A percentile compares a stretch with the other conserved stretches of the same genome.
These are phyloP conservation scores for Candida patagonica DNA, from an alignment of 805 yeast genomes.

Conservation along the genomic window DNA sequence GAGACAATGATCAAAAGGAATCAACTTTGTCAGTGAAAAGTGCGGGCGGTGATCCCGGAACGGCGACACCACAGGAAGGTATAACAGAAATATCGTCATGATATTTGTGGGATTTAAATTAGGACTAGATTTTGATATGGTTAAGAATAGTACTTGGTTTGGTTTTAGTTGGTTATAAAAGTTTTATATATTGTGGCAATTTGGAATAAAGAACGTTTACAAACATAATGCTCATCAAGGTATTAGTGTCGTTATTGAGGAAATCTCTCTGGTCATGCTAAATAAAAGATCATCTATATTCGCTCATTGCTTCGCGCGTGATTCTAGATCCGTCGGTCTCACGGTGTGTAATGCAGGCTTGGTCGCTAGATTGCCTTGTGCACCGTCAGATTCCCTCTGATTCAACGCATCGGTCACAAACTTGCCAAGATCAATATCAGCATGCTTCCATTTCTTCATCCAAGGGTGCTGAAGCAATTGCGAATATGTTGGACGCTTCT, in stretches of 20 bases:
- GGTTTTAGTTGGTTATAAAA: too few species aligned
- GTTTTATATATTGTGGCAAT: too few species aligned
- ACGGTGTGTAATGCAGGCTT: constrained; percentile 2
- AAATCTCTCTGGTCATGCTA: not conserved
- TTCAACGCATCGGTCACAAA: constrained; percentile 25
- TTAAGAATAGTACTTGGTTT: too few species aligned
- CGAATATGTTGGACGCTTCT: constrained; percentile 70
- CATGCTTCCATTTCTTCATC: constrained; percentile 42
- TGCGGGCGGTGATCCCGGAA: not conserved
- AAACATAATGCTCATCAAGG: too few species aligned
- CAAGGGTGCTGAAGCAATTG: constrained; percentile 75
- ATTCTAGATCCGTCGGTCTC: constrained; percentile 2
- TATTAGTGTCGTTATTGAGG: not conserved
- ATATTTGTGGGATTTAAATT: too few species aligned
- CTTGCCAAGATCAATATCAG: constrained; percentile 32
- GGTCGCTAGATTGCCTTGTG: too few species aligned
- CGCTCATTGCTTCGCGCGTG: not conserved
- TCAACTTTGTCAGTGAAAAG: too few species aligned
- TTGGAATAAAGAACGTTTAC: too few species aligned
- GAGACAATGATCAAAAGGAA: too few species aligned
- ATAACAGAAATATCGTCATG: too few species aligned
- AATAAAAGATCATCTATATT: not conserved
- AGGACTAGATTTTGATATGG: too few species aligned
- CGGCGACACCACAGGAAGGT: not conserved
- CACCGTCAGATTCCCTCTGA: not conserved